Base-by-base conservation (phyloP, 2,329 filamentous ascomycete species). In the Pseudogymnoascus sp. region DNA sequence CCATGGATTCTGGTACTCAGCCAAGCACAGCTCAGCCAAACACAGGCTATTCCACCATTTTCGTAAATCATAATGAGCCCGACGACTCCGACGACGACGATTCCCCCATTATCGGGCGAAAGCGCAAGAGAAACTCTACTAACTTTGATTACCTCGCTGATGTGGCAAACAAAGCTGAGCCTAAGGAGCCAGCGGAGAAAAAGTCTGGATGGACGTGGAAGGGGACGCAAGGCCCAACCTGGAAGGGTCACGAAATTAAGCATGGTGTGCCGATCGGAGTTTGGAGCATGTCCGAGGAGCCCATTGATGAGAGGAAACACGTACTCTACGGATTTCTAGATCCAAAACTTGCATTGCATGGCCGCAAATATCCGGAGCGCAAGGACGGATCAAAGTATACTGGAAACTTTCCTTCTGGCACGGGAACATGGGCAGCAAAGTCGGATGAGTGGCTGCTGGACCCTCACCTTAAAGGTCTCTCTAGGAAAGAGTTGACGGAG, bases 271-370 rank as follows among this genome's bases (percentile, higher is more conserved):
- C 80, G 4, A 75, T 87, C 6, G 85, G 85, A 1, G 81, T 83
- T 62, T 87, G 85, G 85, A 78, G 84, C 61, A 82, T 86, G 60
- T 86, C 84, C 0, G 74, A 75, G 3, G 79, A 83, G 0, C 78
- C 80, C 0, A 73, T 80, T 12, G 73, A 76, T 6, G 73, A 74
- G 2, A 77, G 79, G 12, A 86, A 84, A 69, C 85, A 87, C 69
- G 79, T 79, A 0, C 82, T 87, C 0, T 80, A 84, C 60, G 85
- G 84, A 4, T 87, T 86, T 65, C 86, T 87, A 60, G 85, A 87
- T 65, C 76, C 83, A 10, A 76, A 83, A 16, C 84, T 86, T 62
- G 79, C 84, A 1, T 77, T 87, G 1, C 82, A 85, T 26, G 86
- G 84, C 1, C 79, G 83, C 5, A 81, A 86, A 39, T 81, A 84